Evolutionary conservation across 1,284 basidiomycete genomes (phyloP), one percentile per base, ranked within the genome.

Genomic region (Leccinum solheimii): DNA sequence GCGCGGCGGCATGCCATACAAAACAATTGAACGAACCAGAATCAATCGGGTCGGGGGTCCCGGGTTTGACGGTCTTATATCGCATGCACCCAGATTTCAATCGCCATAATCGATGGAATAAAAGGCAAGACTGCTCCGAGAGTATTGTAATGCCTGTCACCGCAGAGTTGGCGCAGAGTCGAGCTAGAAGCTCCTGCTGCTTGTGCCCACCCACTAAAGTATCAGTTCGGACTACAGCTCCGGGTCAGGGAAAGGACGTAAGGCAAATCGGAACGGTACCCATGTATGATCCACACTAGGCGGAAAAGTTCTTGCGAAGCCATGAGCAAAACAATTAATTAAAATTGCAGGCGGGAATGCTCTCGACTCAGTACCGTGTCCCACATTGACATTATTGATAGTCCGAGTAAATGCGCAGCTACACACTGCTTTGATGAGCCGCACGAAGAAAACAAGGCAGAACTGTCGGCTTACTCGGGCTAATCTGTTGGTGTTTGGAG

Each of bases 1-100:
- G 26, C 26, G 26, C 26, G 26, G 26, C 26, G 26, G 23, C 34
- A 59, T 48, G 55, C 16, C 62, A 43, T 48, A 48, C 7, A 48
- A 48, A 9, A 21, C 19, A 48, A 48, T 21, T 13, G 21, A 23
- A 8, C n/a, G n/a, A 62, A 19, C 53, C 34, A 34, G 50, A 43
- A 61, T 16, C 26, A 10, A 27, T 51, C 62, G 45, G 40, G 26
- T 48, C 45, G 21, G 45, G 21, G 11, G 21, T 48, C 45, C 45
- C 43, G 45, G 45, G 45, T 48, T 48, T 48, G 45, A 48, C 45
- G 45, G 45, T 21, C 43, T 34, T 40, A 45, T 1, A 14, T 43
- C n/a, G 48, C 40, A 10, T 48, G 60, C 53, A 45, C 45, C 55
- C 4, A 13, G 40, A 43, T 34, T 62, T 7, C n/a, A 57, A n/a